A percentile compares a stretch with the other conserved stretches of the same genome.
Evolutionary conservation across 805 yeast species (phyloP).

Genomic region (Metschnikowia rubicola): DNA sequence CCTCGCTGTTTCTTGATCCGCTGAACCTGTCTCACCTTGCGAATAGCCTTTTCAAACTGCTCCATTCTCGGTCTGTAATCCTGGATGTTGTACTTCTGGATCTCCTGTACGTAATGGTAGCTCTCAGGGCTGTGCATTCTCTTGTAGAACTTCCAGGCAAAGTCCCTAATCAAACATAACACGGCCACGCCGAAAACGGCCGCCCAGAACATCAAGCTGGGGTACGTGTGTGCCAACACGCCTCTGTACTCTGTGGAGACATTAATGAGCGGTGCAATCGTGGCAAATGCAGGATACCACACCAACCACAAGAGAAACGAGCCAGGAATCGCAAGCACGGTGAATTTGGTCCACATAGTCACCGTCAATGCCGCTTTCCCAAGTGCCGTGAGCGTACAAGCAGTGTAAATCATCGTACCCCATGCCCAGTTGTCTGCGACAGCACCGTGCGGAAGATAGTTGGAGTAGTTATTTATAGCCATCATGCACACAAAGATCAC

Average conservation of each 20-base stretch:
- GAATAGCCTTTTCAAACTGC: conserved; percentile 93
- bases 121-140: conserved; percentile 89
- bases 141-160: conserved; percentile 91
- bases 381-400: conserved; percentile 81
- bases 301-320: conserved; percentile 80
- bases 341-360: conserved; percentile 92
- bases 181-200: conserved; percentile 69
- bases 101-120: conserved; percentile 93
- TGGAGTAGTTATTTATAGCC: conserved; percentile 65
- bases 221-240: conserved; percentile 68
- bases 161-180: conserved; percentile 79
- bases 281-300: conserved; percentile 83
- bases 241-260: conserved; percentile 87
- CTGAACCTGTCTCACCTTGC: conserved; percentile 97
- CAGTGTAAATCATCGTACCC: conserved; percentile 88
- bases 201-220: conserved; percentile 81
- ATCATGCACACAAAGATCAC: conserved; percentile 72
- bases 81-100: conserved; percentile 90
- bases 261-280: conserved; percentile 75
- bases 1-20: conserved; percentile 98
- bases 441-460: conserved; percentile 62
- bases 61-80: conserved; percentile 96
- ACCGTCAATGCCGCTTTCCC: conserved; percentile 95
- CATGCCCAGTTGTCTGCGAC: conserved; percentile 89
- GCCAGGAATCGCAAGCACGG: conserved; percentile 91